These are phyloP conservation scores for Tylopilus balloui DNA, from an alignment of 768 basidiomycete species.

Conservation along the genomic window DNA sequence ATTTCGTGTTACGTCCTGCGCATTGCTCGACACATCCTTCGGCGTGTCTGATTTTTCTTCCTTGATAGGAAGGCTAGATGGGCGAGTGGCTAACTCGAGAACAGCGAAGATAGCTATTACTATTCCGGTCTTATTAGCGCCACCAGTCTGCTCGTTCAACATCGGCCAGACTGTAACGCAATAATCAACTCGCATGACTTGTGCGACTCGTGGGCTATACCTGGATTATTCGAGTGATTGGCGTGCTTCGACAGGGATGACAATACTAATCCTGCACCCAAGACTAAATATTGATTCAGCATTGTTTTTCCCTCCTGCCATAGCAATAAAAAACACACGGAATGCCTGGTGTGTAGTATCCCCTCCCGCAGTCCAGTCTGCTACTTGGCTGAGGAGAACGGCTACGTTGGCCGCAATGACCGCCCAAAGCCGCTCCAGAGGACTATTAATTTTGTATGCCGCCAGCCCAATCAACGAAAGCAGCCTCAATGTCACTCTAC, in stretches of 20 bases:
- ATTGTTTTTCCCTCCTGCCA: not conserved
- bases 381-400: conserved; percentile 45
- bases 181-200: conserved; percentile 1
- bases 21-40: not conserved
- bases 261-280: conserved; percentile 60
- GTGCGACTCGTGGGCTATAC: conserved; percentile 30
- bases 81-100: conserved; percentile 48
- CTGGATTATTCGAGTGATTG: conserved; percentile 78
- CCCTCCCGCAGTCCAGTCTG: conserved; percentile 48
- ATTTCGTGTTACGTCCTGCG: conserved; percentile 12
- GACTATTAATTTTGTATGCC: conserved; percentile 49
- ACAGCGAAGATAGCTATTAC: conserved; percentile 54
- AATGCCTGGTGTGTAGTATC: conserved; percentile 43
- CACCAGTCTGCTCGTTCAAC: conserved; percentile 58
- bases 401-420: conserved; percentile 53
- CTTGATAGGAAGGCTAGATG: conserved; percentile 15
- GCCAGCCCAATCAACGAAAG: conserved; percentile 50
- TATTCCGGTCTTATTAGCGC: conserved; percentile 67
- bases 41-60: not conserved
- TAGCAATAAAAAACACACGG: conserved; percentile 33
- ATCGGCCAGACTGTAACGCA: conserved; percentile 67
- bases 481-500: conserved; percentile 45
- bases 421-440: conserved; percentile 49
- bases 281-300: conserved; percentile 39
- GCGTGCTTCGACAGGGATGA: conserved; percentile 69